Base-by-base conservation (phyloP, 768 basidiomycete species). In the Hygrocybe punicea region DNA sequence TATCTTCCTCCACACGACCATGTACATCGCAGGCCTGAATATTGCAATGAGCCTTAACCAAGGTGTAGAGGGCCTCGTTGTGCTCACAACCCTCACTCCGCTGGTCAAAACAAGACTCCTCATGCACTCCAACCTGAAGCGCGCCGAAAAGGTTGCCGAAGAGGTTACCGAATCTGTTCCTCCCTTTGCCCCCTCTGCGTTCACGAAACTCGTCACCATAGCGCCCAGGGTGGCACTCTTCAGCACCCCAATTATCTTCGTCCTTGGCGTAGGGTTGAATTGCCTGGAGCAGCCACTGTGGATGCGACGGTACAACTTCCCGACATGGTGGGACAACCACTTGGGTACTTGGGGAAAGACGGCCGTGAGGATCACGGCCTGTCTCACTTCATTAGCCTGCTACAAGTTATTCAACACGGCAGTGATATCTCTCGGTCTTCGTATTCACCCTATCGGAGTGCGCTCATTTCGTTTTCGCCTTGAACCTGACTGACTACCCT, bases 201-300 rank as follows among this genome's bases (percentile, higher is more conserved):
- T 65, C 63, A 68, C 64, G 35, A 68, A 63, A 53, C n/a, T 71
- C 59, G 46, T 71, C 23, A 55, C 67, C 14, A 69, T 70, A 4
- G 34, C 69, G 24, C 72, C 72, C 42, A 64, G 58, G 7, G 33
- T 66, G 8, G 59, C 68, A 0, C 47, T 57, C 13, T 24, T 67
- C 40, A 37, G 66, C 40, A 63, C 70, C 25, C 71, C 73, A 16
- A 54, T 62, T 1, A 55, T 68, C 3, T 76, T 71, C 52, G 63
- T 69, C 21, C 40, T 53, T 10, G 59, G 61, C 7, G 63, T 74
- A n/a, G 55, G 56, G 6, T 36, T 65, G 23, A 73, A 72, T 52
- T 57, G 63, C 8, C 61, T 77, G 39, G 58, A 65, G 24, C 74
- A 74, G 59, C 73, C 74, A 4, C 55, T 62, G n/a, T 76, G 75